Evolutionary conservation across 169 alveolate species (phyloP).

Genomic region (Plasmodium malariae): DNA sequence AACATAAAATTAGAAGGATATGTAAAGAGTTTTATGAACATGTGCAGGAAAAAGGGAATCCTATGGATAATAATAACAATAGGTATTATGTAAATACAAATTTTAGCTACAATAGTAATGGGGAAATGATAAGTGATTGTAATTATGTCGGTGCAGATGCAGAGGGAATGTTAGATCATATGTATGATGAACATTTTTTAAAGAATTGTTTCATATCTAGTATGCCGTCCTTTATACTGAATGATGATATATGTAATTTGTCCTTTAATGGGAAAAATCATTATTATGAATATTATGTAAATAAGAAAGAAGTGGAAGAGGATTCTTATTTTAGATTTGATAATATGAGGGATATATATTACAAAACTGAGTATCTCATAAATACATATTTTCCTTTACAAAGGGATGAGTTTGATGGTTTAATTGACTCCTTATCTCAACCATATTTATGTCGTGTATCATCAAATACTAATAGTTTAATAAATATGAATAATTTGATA

Average conservation of each 20-base stretch:
- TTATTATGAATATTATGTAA: constrained; percentile 22
- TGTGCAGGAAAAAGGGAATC: neutral
- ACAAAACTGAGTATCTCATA: constrained; percentile 75
- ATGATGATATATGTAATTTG: constrained; percentile 76
- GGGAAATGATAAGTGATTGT: neutral
- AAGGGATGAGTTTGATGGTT: constrained; percentile 53
- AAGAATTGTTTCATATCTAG: constrained; percentile 22
- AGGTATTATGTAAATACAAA: neutral
- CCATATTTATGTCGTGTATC: constrained; percentile 82
- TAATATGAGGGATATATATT: constrained; percentile 76
- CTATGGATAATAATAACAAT: neutral
- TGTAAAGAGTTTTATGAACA: no score
- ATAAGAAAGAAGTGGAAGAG: constrained; percentile 34
- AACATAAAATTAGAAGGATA: no score
- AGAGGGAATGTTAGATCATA: neutral
- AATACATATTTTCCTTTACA: constrained; percentile 76
- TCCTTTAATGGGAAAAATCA: constrained; percentile 18
- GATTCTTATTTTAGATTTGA: constrained; percentile 69
- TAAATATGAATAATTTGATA: constrained; percentile 75
- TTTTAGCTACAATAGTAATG: neutral
- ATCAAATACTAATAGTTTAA: constrained; percentile 74
- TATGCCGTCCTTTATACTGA: constrained; percentile 37
- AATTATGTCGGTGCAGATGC: no score
- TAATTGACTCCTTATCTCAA: constrained; percentile 81
- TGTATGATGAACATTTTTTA: constrained; percentile 6